phyloP scores from a whole-genome alignment of 352 stramenopile genomes.

The Pythium sukuiense region DNA sequence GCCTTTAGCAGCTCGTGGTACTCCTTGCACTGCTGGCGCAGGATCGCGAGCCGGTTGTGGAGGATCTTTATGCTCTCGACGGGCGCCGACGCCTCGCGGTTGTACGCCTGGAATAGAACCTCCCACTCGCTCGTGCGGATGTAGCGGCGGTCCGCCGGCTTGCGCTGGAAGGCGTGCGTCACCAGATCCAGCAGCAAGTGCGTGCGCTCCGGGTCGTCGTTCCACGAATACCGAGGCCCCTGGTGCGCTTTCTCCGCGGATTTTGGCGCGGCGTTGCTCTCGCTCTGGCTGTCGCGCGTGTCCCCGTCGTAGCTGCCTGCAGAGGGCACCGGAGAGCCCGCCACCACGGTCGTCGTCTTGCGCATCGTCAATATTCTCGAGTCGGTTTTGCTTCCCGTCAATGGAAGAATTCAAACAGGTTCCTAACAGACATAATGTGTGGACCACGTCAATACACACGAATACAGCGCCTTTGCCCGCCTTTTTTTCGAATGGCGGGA shows the following conservation, averaged over 20 bases:
- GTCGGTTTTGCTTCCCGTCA: not conserved
- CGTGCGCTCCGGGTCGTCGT: slow-evolving; percentile 11
- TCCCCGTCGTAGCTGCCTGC: not conserved
- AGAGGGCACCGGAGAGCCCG: not conserved
- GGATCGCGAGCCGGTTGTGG: slow-evolving; percentile 10
- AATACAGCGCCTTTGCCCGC: slow-evolving; percentile 10
- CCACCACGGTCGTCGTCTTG: slow-evolving; percentile 1
- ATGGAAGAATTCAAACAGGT: not conserved
- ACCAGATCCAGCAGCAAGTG: slow-evolving; percentile 16
- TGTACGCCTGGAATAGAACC: slow-evolving; percentile 16
- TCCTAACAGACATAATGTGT: not conserved
- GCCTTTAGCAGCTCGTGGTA: slow-evolving; percentile 13
- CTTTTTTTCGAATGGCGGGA: slow-evolving; percentile 1
- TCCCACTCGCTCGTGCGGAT: slow-evolving; percentile 19
- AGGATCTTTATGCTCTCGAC: slow-evolving; percentile 21
- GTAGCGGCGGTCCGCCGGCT: slow-evolving; percentile 6
- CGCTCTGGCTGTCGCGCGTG: not conserved
- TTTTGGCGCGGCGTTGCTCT: not conserved
- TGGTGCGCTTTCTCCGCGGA: not conserved
- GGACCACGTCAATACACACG: not conserved
- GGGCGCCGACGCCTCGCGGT: slow-evolving; percentile 9
- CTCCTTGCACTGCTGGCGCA: slow-evolving; percentile 17
- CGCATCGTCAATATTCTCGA: not conserved
- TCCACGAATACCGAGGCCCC: slow-evolving; percentile 13
- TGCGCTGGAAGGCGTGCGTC: slow-evolving; percentile 5